Conservation (phyloP, 805 yeast genomes). For the Lipomyces mesembrius region DNA sequence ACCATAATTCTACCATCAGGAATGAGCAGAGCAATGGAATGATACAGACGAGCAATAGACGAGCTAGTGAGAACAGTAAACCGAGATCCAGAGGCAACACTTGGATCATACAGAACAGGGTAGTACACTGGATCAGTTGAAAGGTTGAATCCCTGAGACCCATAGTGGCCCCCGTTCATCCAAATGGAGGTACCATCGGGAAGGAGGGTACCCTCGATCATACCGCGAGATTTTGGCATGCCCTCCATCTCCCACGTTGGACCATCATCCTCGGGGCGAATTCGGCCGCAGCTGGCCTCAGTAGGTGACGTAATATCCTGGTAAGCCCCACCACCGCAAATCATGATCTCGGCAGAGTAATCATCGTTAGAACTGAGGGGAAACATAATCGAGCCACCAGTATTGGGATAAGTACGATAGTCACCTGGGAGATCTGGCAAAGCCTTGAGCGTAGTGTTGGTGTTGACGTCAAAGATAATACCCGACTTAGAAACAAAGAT, state of each 20-base stretch:
- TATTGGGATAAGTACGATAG: conserved; percentile 35
- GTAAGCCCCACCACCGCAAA: conserved; percentile 36
- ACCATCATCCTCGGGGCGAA: conserved; percentile 28
- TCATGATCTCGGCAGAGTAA: conserved; percentile 28
- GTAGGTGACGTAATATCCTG: conserved; percentile 36
- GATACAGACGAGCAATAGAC: conserved; percentile 33
- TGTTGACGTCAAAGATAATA: conserved; percentile 22
- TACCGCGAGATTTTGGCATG: conserved; percentile 30
- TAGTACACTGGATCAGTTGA: conserved; percentile 30
- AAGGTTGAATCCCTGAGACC: conserved; percentile 34
- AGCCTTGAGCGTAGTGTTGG: conserved; percentile 21
- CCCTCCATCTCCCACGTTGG: conserved; percentile 32
- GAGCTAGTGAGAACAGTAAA: conserved; percentile 29
- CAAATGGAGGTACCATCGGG: conserved; percentile 32
- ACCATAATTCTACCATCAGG: conserved; percentile 34
- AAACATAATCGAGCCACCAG: conserved; percentile 30
- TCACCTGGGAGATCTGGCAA: conserved; percentile 34
- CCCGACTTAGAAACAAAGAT: conserved; percentile 29
- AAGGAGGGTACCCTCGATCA: conserved; percentile 31
- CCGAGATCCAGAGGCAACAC: conserved; percentile 12
- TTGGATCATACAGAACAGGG: conserved; percentile 26
- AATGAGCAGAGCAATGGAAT: conserved; percentile 26
- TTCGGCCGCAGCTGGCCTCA: conserved; percentile 34
- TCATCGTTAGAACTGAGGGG: conserved; percentile 22
- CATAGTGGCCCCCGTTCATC: conserved; percentile 31